Evolutionary conservation across 805 yeast genomes (phyloP).

Genomic region (Nakazawaea laoshanensis): DNA sequence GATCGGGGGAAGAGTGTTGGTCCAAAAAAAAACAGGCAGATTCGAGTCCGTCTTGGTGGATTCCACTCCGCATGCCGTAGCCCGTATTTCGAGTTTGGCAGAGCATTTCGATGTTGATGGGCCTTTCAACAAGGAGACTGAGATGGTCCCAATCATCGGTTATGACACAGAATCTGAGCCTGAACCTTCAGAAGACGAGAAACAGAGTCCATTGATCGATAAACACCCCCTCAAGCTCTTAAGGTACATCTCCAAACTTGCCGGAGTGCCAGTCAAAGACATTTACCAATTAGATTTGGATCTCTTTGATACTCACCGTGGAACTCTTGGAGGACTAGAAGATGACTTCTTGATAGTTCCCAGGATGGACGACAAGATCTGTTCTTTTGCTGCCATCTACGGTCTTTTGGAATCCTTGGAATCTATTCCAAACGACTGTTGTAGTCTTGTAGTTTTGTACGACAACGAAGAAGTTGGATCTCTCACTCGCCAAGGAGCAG

Average conservation of each 20-base stretch:
- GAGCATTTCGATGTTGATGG: conserved; percentile 77
- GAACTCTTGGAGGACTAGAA: conserved; percentile 68
- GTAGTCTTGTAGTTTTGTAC: conserved; percentile 55
- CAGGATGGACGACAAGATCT: conserved; percentile 76
- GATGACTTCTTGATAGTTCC: conserved; percentile 76
- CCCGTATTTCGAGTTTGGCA: conserved; percentile 76
- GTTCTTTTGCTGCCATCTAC: conserved; percentile 64
- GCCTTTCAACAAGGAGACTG: conserved; percentile 71
- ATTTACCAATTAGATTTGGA: conserved; percentile 68
- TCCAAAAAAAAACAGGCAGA: conserved; percentile 29
- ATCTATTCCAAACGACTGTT: conserved; percentile 22
- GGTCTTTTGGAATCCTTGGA: conserved; percentile 38
- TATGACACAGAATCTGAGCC: conserved; percentile 30
- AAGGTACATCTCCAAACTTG: conserved; percentile 57
- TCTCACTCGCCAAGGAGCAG: conserved; percentile 72
- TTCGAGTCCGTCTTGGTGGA: conserved; percentile 38
- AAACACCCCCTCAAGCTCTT: conserved; percentile 61
- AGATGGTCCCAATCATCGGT: conserved; percentile 74
- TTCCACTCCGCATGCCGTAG: conserved; percentile 63
- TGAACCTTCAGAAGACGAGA: conserved; percentile 51
- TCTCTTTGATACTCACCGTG: conserved; percentile 74
- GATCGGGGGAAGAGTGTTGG: conserved; percentile 68
- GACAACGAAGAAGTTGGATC: conserved; percentile 86
- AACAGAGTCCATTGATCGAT: conserved; percentile 54
- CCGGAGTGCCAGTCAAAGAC: conserved; percentile 50